Evolutionary conservation across 768 basidiomycete genomes (phyloP), one percentile per base, ranked within the genome.

Genomic region (Mycena indigotica): DNA sequence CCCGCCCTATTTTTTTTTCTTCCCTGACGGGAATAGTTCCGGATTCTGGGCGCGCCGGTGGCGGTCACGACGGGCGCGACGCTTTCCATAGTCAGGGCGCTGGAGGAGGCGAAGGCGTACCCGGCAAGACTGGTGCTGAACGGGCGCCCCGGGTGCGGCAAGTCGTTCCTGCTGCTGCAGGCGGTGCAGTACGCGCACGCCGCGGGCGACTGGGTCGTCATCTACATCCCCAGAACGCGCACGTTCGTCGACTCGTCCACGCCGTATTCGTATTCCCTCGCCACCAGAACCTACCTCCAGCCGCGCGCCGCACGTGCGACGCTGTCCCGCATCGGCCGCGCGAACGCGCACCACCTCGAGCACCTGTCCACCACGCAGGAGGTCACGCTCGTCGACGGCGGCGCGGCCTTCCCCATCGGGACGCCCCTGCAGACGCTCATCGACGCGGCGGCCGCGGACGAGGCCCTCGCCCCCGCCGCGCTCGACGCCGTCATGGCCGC

Each of bases 101-200:
- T 56, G n/a, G 40, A 25, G 25, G 30, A 52, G 45, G 50, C 62
- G 53, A 65, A 29, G 57, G 46, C 62, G 53, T 17, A 50, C 16
- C 49, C 13, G n/a, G 65, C 93, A 87, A 85, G 62, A 1, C 39
- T 63, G n/a, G 58, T 60, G 2, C 62, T 63, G n/a, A 63, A 63
- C 59, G 94, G 94, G 15, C 73, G 80, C 5, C 59, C 81, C 8
- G 94, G 95, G 4, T 85, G 82, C 53, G 95, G 94, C 39, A 97
- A 96, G 74, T 91, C 88, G 54, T 85, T 83, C 58, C 70, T 91
- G 8, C 72, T 96, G 28, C 74, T 95, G 8, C 94, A 97, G 69
- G 80, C 88, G 0, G 84, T 91, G 0, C 79, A 88, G 35, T 86
- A 91, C 60, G 87, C 85, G 29, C 64, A 80, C 10, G 71, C 79